Conservation (phyloP, 2,329 filamentous ascomycete genomes). For the Aspergillus phoenicis region DNA sequence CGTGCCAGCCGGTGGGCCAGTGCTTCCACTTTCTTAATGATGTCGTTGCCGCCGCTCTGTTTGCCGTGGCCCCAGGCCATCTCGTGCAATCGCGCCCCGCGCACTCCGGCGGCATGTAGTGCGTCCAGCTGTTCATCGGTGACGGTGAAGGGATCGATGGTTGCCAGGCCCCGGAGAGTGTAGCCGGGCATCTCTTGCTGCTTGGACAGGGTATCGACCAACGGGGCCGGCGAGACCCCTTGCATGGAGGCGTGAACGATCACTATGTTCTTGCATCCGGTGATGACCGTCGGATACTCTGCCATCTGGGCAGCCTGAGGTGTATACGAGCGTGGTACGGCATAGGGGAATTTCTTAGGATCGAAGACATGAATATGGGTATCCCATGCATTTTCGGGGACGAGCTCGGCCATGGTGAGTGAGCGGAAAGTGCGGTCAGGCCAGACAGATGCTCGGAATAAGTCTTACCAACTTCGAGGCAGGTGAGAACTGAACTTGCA, state of each 20-base stretch:
- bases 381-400: neutral
- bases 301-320: neutral
- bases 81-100: neutral
- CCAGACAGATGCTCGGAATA: neutral
- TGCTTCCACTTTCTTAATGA: neutral
- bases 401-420: neutral
- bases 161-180: neutral
- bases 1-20: neutral
- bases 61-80: constrained; percentile 4
- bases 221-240: neutral
- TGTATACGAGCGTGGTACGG: neutral
- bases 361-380: constrained; percentile 1
- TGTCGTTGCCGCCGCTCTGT: neutral
- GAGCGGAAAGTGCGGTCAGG: neutral
- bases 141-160: neutral
- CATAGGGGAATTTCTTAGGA: neutral
- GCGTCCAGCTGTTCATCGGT: neutral
- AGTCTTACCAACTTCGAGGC: neutral
- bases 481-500: neutral
- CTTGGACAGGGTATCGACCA: neutral
- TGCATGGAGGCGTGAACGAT: constrained; percentile 1
- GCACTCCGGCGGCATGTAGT: neutral
- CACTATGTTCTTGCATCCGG: neutral
- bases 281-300: neutral
- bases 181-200: neutral